These are phyloP conservation scores for Penicillium sp. DNA, from an alignment of 2,329 filamentous ascomycete genomes.

Conservation along the genomic window DNA sequence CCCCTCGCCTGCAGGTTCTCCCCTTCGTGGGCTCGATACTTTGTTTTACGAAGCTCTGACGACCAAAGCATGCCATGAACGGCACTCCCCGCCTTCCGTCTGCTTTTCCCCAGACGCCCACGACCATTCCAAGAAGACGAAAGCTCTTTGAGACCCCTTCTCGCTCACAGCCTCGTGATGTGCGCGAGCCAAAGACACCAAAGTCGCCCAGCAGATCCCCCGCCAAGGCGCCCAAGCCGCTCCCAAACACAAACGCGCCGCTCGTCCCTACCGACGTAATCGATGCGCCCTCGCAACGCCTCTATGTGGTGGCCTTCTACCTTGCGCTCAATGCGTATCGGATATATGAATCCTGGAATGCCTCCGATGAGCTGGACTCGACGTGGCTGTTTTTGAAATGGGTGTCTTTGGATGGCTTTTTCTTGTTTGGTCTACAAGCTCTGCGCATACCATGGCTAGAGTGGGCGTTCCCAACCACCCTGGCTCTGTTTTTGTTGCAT, in stretches of 20 bases:
- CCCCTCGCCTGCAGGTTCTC: not conserved
- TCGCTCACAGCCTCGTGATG: slow-evolving; percentile 27
- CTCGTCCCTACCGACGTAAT: slow-evolving; percentile 79
- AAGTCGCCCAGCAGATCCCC: slow-evolving; percentile 28
- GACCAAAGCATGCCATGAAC: slow-evolving; percentile 70
- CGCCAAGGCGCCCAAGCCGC: slow-evolving; percentile 19
- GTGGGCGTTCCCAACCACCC: slow-evolving; percentile 74
- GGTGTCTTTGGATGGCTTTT: slow-evolving; percentile 81
- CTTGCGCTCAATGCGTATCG: slow-evolving; percentile 75
- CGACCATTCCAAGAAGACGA: slow-evolving; percentile 45
- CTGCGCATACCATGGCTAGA: slow-evolving; percentile 96
- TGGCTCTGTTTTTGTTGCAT: slow-evolving; percentile 71
- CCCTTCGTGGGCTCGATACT: not conserved
- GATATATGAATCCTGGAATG: slow-evolving; percentile 79
- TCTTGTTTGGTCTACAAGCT: slow-evolving; percentile 82
- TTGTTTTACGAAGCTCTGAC: slow-evolving; percentile 17
- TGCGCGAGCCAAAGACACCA: slow-evolving; percentile 7
- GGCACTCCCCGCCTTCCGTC: slow-evolving; percentile 79
- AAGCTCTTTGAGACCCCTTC: slow-evolving; percentile 33
- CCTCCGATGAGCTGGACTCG: slow-evolving; percentile 83
- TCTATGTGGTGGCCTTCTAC: slow-evolving; percentile 84
- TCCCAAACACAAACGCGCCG: slow-evolving; percentile 49
- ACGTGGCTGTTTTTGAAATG: slow-evolving; percentile 92
- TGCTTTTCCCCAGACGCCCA: slow-evolving; percentile 77
- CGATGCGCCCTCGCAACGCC: slow-evolving; percentile 86